These are phyloP conservation scores for Paramecium caudatum DNA, from an alignment of 73 alveolate species.

Conservation along the genomic window DNA sequence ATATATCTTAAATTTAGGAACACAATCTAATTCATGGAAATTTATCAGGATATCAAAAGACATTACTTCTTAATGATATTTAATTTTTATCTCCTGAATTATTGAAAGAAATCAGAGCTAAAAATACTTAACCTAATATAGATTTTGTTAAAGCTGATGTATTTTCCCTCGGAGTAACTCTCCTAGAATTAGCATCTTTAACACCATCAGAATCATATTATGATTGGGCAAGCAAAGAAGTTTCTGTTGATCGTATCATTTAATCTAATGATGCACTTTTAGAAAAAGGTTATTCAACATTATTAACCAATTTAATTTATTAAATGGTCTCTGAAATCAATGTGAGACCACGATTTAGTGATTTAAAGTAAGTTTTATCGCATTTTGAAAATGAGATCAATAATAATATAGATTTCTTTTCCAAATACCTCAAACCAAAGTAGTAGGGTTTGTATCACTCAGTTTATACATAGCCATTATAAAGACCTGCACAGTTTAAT, in stretches of 20 bases:
- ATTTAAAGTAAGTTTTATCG: not conserved
- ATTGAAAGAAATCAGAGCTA: constrained; percentile 20
- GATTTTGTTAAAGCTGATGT: constrained; percentile 52
- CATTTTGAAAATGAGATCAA: constrained; percentile 38
- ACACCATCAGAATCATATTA: not conserved
- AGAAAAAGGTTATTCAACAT: constrained; percentile 17
- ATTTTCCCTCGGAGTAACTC: constrained; percentile 21
- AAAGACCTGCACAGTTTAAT: not conserved
- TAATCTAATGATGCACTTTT: not conserved
- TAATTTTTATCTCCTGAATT: constrained; percentile 39
- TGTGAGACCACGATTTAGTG: constrained; percentile 57
- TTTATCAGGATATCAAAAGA: constrained; percentile 1
- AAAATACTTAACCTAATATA: not conserved
- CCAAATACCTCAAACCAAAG: not conserved
- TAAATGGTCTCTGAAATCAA: constrained; percentile 44
- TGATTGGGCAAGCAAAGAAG: constrained; percentile 45
- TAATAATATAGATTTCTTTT: not conserved
- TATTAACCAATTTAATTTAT: not conserved
- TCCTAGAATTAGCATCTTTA: constrained; percentile 37
- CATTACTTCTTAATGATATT: not conserved
- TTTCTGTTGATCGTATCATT: not conserved
- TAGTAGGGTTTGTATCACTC: not conserved
- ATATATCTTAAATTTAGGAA: not conserved
- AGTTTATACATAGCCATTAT: not conserved
- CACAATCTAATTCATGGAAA: constrained; percentile 1